phyloP scores from a whole-genome alignment of 1,284 basidiomycete species.

The Malassezia globosa region DNA sequence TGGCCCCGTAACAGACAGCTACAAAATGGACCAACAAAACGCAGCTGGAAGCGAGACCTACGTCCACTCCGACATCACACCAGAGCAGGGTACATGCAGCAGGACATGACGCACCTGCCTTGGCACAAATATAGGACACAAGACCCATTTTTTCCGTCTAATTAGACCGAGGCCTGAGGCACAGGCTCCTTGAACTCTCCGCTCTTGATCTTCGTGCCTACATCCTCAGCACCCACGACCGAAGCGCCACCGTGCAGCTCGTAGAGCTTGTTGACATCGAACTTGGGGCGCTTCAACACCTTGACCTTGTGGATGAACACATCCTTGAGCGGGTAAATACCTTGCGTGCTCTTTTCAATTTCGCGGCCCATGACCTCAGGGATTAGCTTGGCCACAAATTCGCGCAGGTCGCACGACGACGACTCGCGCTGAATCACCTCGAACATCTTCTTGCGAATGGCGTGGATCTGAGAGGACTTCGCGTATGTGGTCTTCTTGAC shows the following conservation, averaged over 20 bases:
- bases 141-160: too few species aligned
- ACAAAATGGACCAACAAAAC: too few species aligned
- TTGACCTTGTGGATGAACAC: constrained; percentile 87
- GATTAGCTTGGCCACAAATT: constrained; percentile 87
- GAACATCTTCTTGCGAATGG: constrained; percentile 99
- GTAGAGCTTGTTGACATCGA: constrained; percentile 85
- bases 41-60: too few species aligned
- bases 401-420: constrained; percentile 90
- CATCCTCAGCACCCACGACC: constrained; percentile 57
- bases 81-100: too few species aligned
- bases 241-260: constrained; percentile 75
- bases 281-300: constrained; percentile 92
- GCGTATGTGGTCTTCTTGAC: constrained; percentile 99
- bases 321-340: constrained; percentile 81
- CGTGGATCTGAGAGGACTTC: constrained; percentile 82
- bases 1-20: too few species aligned
- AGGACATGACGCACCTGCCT: too few species aligned
- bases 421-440: constrained; percentile 98
- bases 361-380: constrained; percentile 98
- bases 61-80: too few species aligned
- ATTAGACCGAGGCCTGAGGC: constrained; percentile 60
- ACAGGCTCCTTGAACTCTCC: constrained; percentile 82
- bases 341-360: constrained; percentile 94
- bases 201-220: constrained; percentile 71
- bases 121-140: too few species aligned